phyloP scores from a whole-genome alignment of 78 protist species.

The Monosiga brevicollis region DNA sequence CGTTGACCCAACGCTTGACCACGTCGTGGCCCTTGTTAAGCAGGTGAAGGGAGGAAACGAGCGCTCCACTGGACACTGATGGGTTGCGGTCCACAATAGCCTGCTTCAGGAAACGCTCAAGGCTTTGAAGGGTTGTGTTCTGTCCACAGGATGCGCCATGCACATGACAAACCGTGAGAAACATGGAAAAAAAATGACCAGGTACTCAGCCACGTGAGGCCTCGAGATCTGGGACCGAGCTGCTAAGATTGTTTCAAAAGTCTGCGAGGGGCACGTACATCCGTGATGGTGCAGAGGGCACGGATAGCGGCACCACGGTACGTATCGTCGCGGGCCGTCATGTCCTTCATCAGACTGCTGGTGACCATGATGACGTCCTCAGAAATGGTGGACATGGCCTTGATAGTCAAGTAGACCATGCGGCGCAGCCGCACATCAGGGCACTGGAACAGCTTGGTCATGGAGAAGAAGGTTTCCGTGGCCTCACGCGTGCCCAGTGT shows the following conservation, averaged over 20 bases:
- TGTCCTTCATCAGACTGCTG: constrained; percentile 73
- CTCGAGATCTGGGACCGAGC: too few species aligned
- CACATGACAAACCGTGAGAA: neutral
- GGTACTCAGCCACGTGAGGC: too few species aligned
- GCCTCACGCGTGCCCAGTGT: constrained; percentile 74
- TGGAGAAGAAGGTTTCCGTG: constrained; percentile 89
- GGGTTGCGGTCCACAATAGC: constrained; percentile 88
- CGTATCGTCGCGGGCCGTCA: constrained; percentile 64
- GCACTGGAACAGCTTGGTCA: constrained; percentile 90
- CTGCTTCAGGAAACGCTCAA: constrained; percentile 91
- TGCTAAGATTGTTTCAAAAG: neutral
- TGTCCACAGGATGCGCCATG: neutral
- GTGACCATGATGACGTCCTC: constrained; percentile 86
- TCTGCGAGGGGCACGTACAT: constrained; percentile 35
- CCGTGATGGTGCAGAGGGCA: constrained; percentile 77
- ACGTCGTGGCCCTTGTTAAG: neutral
- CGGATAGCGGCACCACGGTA: constrained; percentile 91
- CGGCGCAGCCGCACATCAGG: constrained; percentile 79
- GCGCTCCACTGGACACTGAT: constrained; percentile 85
- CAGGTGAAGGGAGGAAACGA: constrained; percentile 84
- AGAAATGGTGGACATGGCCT: constrained; percentile 71
- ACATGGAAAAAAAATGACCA: neutral
- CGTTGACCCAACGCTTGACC: constrained; percentile 65
- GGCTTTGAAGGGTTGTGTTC: constrained; percentile 18
- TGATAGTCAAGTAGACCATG: constrained; percentile 74